A percentile compares a stretch with the other conserved stretches of the same genome.
Evolutionary conservation across 257 asterid genomes (phyloP).

Genomic region (Sherardia arvensis): DNA sequence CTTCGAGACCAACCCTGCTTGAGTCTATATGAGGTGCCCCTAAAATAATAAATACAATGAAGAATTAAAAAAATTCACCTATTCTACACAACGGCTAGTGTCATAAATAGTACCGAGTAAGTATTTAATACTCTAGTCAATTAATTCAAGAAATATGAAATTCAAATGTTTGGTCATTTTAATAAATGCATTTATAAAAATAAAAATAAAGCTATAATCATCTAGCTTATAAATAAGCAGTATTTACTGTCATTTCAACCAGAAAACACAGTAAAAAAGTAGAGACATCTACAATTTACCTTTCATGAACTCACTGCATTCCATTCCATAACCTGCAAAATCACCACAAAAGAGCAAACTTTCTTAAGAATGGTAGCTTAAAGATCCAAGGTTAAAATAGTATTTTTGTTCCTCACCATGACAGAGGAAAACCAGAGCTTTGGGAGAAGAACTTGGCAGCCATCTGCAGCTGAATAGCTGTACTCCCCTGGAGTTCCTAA

Average conservation of each 20-base stretch:
- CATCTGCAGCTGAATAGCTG: slow-evolving; percentile 83
- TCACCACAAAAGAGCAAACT: slow-evolving; percentile 26
- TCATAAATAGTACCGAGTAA: not conserved
- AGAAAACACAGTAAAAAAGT: slow-evolving; percentile 8
- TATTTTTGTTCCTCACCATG: slow-evolving; percentile 40
- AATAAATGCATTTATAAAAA: too few species aligned
- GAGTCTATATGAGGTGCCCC: not conserved
- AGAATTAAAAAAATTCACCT: not conserved
- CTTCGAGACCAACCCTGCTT: not conserved
- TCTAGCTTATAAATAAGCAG: too few species aligned
- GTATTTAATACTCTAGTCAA: not conserved
- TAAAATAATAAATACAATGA: not conserved
- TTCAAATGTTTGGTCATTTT: not conserved
- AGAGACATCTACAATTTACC: slow-evolving; percentile 14
- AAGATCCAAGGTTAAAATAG: not conserved
- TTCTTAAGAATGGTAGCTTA: slow-evolving; percentile 6
- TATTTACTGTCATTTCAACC: not conserved
- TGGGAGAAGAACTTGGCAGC: slow-evolving; percentile 79
- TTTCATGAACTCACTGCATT: slow-evolving; percentile 96
- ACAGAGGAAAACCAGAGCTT: slow-evolving; percentile 94
- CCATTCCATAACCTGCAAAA: slow-evolving; percentile 95
- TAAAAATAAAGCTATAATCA: too few species aligned
- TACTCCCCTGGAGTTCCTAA: slow-evolving; percentile 66
- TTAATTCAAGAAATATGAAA: not conserved
- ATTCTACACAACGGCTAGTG: not conserved